A percentile compares a stretch with the other conserved stretches of the same genome.
phyloP scores from a whole-genome alignment of 2,329 filamentous ascomycete genomes.

The Dactylellina cionopaga region DNA sequence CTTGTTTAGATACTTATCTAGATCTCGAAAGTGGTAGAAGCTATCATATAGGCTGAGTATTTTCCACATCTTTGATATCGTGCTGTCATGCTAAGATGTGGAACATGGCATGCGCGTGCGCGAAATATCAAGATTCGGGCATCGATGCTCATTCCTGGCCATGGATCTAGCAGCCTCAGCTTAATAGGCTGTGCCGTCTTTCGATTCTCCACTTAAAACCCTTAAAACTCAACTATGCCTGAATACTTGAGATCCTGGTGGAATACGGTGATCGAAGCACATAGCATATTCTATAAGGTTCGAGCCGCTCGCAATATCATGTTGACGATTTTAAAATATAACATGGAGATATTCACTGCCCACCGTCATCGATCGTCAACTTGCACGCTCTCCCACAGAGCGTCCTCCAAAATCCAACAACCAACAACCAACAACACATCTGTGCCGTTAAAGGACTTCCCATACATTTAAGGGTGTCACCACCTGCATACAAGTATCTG shows the following conservation, averaged over 20 bases:
- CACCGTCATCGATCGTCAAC: background rate
- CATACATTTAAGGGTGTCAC: background rate
- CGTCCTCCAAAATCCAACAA: slow-evolving; percentile 19
- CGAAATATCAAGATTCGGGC: background rate
- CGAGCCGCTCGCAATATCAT: no score
- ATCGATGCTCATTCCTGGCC: background rate
- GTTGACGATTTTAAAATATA: no score
- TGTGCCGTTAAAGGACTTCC: background rate
- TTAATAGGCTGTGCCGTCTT: no score
- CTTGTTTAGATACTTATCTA: no score
- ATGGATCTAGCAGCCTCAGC: background rate
- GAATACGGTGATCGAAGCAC: background rate
- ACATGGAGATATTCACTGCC: no score
- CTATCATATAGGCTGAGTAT: no score
- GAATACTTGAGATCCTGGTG: background rate
- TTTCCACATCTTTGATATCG: background rate
- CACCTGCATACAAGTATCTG: background rate
- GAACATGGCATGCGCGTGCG: background rate
- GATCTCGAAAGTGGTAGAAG: no score
- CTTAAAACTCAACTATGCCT: no score
- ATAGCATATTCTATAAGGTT: no score
- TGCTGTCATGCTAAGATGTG: background rate
- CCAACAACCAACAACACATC: slow-evolving; percentile 9
- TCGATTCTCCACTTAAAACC: no score
- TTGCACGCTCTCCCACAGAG: background rate